Percentiles rank a stretch among this genome's conserved stretches.
Conservation (phyloP, 257 asterid genomes). For the Striga asiatica region DNA sequence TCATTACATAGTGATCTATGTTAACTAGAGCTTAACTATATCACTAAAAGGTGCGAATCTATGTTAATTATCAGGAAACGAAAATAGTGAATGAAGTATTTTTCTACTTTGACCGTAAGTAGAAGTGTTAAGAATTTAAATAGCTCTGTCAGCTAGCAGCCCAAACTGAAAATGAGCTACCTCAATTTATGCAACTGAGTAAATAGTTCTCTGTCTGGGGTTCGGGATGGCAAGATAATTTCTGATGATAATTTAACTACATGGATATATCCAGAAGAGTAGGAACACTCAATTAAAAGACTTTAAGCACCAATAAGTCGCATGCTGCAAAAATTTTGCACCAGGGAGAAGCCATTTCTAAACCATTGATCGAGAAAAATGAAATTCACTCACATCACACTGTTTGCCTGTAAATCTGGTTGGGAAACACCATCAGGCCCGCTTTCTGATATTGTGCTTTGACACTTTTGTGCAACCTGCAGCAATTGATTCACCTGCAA, state of each 20-base stretch:
- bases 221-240: neutral
- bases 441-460: conserved; percentile 73
- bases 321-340: neutral
- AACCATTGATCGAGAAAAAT: neutral
- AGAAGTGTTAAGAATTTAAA: too few relatives aligned
- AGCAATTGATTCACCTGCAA: conserved; percentile 83
- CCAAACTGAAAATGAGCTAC: neutral
- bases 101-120: too few relatives aligned
- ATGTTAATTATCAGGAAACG: neutral
- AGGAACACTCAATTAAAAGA: neutral
- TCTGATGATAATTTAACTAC: neutral
- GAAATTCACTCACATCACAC: conserved; percentile 59
- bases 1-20: neutral
- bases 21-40: neutral
- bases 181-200: neutral
- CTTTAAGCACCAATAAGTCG: neutral
- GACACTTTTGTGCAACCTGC: conserved; percentile 97
- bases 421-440: conserved; percentile 82
- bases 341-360: neutral
- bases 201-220: neutral
- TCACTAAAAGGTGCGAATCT: neutral
- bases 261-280: too few relatives aligned
- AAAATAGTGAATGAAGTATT: too few relatives aligned
- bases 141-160: neutral
- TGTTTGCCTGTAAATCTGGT: conserved; percentile 80